Evolutionary conservation across 768 basidiomycete species (phyloP), one percentile per base, ranked within the genome.

Genomic region (Boletus speciosus): DNA sequence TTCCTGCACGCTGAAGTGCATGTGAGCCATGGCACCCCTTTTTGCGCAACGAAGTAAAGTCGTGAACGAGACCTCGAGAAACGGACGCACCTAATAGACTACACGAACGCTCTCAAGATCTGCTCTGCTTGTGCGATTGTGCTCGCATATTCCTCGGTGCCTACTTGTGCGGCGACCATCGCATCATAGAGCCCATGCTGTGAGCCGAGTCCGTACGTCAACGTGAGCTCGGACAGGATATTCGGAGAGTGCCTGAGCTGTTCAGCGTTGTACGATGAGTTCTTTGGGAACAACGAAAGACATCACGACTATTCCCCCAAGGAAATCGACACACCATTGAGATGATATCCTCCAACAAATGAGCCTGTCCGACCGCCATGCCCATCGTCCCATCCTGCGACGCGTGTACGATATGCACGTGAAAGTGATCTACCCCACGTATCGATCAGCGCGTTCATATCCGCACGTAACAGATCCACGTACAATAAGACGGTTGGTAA

Each of bases 401-500:
- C 0, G 81, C 81, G 61, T 94, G 88, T 27, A 93, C 90, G 48
- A 96, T 86, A 61, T 98, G 94, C 3, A 97, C 89, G 57, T 98
- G 94, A 66, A 97, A 93, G 62, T 93, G 94, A 66, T 97, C 94
- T 96, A 57, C 5, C 19, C 3, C 15, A 15, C 31, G 8, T 23
- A 10, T 7, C 19, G 21, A 34, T 59, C 19, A 53, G 47, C 21
- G 10, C 21, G 23, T 25, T 4, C 32, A 14, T 34, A n/a, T 8
- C 19, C 6, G 41, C 21, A 23, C 10, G 29, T 2, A 21, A 27
- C 21, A 5, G 29, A 35, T 5, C 21, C 10, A 52, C 90, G 58
- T 54, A 95, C 95, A 98, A 66, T 98, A 98, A 36, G 86, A 90
- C 0, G 96, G 96, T 65, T 97, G 95, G 67, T 99, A 99, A 67